Evolutionary conservation across 169 alveolate genomes (phyloP).

Genomic region (Eimeria sp.): DNA sequence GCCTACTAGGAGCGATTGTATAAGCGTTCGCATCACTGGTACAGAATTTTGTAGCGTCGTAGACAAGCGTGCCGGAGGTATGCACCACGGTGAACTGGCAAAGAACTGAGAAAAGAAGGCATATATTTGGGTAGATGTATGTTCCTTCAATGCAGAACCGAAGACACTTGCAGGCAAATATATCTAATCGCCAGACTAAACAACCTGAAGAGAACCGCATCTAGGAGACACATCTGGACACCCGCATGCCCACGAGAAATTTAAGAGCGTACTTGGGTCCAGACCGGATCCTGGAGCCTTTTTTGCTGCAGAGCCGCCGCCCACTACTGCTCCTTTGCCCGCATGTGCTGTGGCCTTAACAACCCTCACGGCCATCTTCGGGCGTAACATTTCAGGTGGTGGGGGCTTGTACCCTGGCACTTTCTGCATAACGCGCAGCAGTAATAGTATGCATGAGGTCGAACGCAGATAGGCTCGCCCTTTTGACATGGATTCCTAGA

Average conservation of each 20-base stretch:
- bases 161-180: neutral
- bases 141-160: neutral
- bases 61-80: conserved; percentile 43
- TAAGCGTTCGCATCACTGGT: conserved; percentile 68
- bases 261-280: conserved; percentile 3
- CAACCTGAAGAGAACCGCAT: neutral
- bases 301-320: neutral
- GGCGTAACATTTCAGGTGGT: neutral
- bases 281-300: neutral
- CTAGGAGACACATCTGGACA: neutral
- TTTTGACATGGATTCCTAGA: neutral
- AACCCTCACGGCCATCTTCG: conserved; percentile 51
- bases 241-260: neutral
- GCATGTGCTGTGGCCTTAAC: conserved; percentile 36
- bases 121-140: neutral
- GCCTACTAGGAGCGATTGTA: conserved; percentile 44
- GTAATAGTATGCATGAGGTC: neutral
- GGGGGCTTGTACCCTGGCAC: conserved; percentile 67
- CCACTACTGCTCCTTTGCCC: conserved; percentile 14
- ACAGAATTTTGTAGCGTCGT: conserved; percentile 64
- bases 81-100: conserved; percentile 59
- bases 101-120: conserved; percentile 14
- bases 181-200: neutral
- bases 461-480: neutral
- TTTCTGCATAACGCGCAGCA: conserved; percentile 28